These are phyloP conservation scores for Echinosophora koreensis DNA, from an alignment of 306 rosid species.

Conservation along the genomic window DNA sequence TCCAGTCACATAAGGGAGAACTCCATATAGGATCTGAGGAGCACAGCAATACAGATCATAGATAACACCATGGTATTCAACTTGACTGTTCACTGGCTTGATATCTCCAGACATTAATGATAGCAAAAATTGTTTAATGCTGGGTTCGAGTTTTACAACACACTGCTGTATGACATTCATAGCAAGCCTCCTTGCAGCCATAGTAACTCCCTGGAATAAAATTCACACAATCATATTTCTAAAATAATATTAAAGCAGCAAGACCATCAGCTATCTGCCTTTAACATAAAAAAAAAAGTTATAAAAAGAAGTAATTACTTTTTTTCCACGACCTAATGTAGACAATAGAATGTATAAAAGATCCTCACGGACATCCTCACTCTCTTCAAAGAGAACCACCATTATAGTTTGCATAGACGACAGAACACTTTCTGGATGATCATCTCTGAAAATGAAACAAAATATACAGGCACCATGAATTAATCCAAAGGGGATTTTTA, in stretches of 20 bases:
- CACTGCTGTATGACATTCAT: conserved; percentile 92
- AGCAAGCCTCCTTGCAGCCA: conserved; percentile 96
- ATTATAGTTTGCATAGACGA: conserved; percentile 95
- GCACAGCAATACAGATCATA: conserved; percentile 92
- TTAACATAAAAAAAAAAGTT: conserved; percentile 34
- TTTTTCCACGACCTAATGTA: conserved; percentile 79
- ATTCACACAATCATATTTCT: conserved; percentile 35
- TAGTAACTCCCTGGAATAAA: conserved; percentile 74
- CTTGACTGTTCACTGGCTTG: conserved; percentile 63
- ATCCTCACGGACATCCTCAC: conserved; percentile 86
- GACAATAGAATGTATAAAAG: conserved; percentile 75
- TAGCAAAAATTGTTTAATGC: conserved; percentile 82
- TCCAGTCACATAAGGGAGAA: conserved; percentile 88
- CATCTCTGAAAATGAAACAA: conserved; percentile 75
- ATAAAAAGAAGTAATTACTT: conserved; percentile 60
- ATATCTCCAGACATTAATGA: conserved; percentile 90
- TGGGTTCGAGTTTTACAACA: conserved; percentile 88
- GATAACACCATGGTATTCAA: conserved; percentile 83
- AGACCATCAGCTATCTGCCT: conserved; percentile 36
- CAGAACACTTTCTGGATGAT: conserved; percentile 91
- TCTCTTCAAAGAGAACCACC: conserved; percentile 94
- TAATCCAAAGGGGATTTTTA: conserved; percentile 17
- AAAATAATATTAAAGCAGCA: conserved; percentile 9
- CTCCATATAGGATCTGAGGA: conserved; percentile 83
- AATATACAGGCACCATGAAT: conserved; percentile 30